Evolutionary conservation across 805 yeast genomes (phyloP), one percentile per base, ranked within the genome.

Genomic region (Wickerhamomyces subpelliculosus): DNA sequence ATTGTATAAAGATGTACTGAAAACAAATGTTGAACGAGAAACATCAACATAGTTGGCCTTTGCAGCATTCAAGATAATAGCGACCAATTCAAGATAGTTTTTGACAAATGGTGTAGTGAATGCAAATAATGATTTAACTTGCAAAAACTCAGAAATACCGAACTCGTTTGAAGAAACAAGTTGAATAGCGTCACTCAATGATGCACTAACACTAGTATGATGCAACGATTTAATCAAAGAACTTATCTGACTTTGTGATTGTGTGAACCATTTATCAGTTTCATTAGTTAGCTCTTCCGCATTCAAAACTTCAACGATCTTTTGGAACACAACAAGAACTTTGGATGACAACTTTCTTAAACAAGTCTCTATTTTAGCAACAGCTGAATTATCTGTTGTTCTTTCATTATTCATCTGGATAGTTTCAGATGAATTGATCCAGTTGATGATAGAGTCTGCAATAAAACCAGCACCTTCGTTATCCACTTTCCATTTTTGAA

Each of bases 241-340:
- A 17, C 58, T 52, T 4, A 75, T 47, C 30, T 68, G 64, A 31
- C 63, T 68, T 40, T 80, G 80, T 2, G 78, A 46, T 1, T 50
- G 39, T 4, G 65, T 56, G 24, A 86, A 66, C 95, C 96, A 89
- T n/a, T 68, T 65, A 41, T 84, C 89, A 20, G 71, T 78, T 2
- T 70, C 80, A 17, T 64, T 73, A 1, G 58, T 45, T 3, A 75
- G 48, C 2, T 47, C 36, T 3, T 45, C 57, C 0, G 34, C 35
- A 14, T 32, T 23, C 17, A 40, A 27, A 13, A 33, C 9, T 36
- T 46, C 38, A 16, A 49, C 38, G 18, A 72, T 58, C 43, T 74
- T 73, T 58, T 89, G 97, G 47, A 84, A 71, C 1, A 81, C 70
- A 23, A 89, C 65, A 38, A 88, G 60, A 16, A 86, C 69, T 3